These are phyloP conservation scores for Trametes sp. DNA, from an alignment of 1,284 basidiomycete genomes.

Conservation along the genomic window DNA sequence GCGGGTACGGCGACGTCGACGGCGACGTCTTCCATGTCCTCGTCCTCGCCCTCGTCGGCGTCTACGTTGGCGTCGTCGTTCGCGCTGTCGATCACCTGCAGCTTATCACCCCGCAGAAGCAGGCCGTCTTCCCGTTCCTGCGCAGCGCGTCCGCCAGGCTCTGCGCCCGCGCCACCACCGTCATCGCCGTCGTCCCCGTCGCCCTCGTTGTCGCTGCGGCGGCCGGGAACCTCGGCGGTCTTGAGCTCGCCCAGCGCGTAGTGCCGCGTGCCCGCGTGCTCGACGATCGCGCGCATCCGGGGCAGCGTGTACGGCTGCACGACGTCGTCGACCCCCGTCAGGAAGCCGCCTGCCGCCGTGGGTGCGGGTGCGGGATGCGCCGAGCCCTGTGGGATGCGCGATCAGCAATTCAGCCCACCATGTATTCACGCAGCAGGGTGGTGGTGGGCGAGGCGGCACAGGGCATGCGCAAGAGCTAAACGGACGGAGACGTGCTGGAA, in stretches of 20 bases:
- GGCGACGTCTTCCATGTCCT: conserved; percentile 45
- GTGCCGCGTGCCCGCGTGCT: conserved; percentile 26
- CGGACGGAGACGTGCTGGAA: background rate
- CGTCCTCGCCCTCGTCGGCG: conserved; percentile 40
- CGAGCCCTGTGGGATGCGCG: conserved; percentile 17
- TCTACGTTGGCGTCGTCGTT: conserved; percentile 23
- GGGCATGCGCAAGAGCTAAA: background rate
- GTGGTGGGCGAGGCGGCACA: background rate
- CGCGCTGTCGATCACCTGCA: conserved; percentile 5
- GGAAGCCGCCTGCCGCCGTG: conserved; percentile 59
- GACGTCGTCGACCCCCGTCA: conserved; percentile 75
- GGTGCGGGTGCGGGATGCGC: conserved; percentile 39
- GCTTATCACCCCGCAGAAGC: background rate
- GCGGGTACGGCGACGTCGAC: conserved; percentile 9
- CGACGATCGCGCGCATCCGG: conserved; percentile 52
- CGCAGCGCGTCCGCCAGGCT: conserved; percentile 1
- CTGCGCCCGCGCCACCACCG: conserved; percentile 14
- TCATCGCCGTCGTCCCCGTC: conserved; percentile 2
- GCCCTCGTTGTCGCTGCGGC: no score
- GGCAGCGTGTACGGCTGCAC: conserved; percentile 76
- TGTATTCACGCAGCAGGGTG: background rate
- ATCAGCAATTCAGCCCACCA: conserved; percentile 5
- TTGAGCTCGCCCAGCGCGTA: conserved; percentile 25
- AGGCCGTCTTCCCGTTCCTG: background rate
- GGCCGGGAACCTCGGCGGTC: conserved; percentile 4